phyloP scores from a whole-genome alignment of 106 monocot genomes.

The Chionographis japonica region DNA sequence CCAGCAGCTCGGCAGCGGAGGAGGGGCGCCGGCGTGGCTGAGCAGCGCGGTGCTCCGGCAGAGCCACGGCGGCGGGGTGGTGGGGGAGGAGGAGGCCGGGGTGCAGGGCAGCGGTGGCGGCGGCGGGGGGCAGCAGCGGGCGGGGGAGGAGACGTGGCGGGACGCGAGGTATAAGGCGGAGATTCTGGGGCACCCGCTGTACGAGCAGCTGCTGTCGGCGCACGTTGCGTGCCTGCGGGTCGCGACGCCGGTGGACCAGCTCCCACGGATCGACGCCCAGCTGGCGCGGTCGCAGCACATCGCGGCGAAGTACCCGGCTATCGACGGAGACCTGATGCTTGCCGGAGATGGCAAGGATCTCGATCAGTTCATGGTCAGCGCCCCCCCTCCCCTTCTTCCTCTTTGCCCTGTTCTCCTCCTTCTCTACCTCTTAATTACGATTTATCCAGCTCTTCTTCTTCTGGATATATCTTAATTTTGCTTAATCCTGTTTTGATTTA shows the following conservation, averaged over 20 bases:
- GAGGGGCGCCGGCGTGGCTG: neutral
- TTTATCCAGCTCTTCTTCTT: too few species aligned
- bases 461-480: too few species aligned
- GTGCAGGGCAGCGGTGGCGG: neutral
- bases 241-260: slow-evolving; percentile 94
- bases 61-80: slow-evolving; percentile 6
- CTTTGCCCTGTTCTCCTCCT: neutral
- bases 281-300: slow-evolving; percentile 80
- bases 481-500: too few species aligned
- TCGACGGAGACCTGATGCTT: slow-evolving; percentile 23
- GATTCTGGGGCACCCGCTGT: slow-evolving; percentile 73
- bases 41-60: neutral
- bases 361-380: slow-evolving; percentile 85
- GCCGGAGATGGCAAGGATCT: slow-evolving; percentile 68
- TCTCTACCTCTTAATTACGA: too few species aligned
- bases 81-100: slow-evolving; percentile 1
- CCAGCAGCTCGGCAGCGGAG: slow-evolving; percentile 16
- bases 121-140: slow-evolving; percentile 12
- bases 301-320: slow-evolving; percentile 66
- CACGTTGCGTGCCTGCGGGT: slow-evolving; percentile 85
- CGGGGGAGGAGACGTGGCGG: slow-evolving; percentile 42
- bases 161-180: slow-evolving; percentile 74
- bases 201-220: slow-evolving; percentile 91
- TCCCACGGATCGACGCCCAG: slow-evolving; percentile 93
- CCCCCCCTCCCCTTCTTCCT: neutral